Conservation (phyloP, 306 rosid genomes). For the Begonia fuchsioides region DNA sequence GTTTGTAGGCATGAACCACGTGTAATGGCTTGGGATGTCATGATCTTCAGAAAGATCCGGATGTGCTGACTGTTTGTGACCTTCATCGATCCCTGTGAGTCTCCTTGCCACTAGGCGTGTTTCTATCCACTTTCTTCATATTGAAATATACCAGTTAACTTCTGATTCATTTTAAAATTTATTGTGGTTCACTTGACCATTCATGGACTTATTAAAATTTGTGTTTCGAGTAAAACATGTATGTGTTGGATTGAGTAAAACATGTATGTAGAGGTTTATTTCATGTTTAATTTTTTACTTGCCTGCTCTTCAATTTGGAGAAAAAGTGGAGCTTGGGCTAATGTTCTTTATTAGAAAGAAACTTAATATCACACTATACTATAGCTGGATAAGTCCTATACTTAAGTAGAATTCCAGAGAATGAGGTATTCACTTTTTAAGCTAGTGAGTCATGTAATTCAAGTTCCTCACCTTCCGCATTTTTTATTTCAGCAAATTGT, state of each 20-base stretch:
- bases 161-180: background rate
- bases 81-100: constrained; percentile 84
- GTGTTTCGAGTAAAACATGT: too few relatives aligned
- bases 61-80: constrained; percentile 67
- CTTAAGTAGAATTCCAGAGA: constrained; percentile 23
- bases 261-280: too few relatives aligned
- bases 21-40: constrained; percentile 51
- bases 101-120: constrained; percentile 1
- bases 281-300: too few relatives aligned
- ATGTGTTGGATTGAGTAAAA: too few relatives aligned
- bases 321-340: too few relatives aligned
- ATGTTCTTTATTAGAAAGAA: too few relatives aligned
- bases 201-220: too few relatives aligned
- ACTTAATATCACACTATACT: too few relatives aligned
- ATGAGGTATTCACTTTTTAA: constrained; percentile 37
- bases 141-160: too few relatives aligned
- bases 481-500: constrained; percentile 39
- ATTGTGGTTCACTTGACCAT: background rate
- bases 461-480: background rate
- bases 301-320: too few relatives aligned
- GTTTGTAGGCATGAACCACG: constrained; percentile 86
- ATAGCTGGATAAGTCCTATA: too few relatives aligned
- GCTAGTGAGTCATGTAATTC: constrained; percentile 11
- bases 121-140: too few relatives aligned
- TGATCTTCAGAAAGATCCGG: constrained; percentile 38